Base-by-base conservation (phyloP, 129 eudicot genomes). In the Heracleum sosnowskyi region DNA sequence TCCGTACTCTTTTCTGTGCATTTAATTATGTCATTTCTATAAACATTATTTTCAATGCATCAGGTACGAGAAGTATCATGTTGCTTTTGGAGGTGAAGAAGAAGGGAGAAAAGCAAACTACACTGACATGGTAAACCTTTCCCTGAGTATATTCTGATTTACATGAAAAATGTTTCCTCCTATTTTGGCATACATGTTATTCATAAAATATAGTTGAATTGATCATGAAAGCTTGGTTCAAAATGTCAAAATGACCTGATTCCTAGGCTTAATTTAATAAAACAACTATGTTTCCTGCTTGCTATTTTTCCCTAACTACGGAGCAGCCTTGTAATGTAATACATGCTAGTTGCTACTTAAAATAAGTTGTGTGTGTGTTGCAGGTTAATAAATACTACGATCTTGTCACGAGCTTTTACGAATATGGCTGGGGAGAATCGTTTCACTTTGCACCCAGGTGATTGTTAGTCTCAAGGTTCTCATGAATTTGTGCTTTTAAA, bases 401-500 rank as follows among this genome's bases (percentile, higher is more conserved):
- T 85, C 95, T 96, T 46, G 97, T 84, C 66, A 96, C 99, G 22
- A 96, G 99, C 89, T 96, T 92, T 85, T 96, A 96, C 62, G 99
- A 96, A 84, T 92, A 92, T 87, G 99, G 99, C 62, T 96, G 97
- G 99, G 99, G 99, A 86, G 99, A 96, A 81, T 96, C 99, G 79
- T 96, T 96, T 82, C 99, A 96, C 85, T 92, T 96, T 89, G 99
- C 99, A 28, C 92, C 81, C 75, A 96, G 99, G 99, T 92, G 69
- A 79, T 28, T 62, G 26, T 36, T 33, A 31, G 12, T 33, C 0
- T 66, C 72, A 29, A 41, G 29, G 46, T 69, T 77, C 79, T 55
- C 47, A 26, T 49, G 46, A 31, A 28, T 2, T 66, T 11, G 20
- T 29, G 5, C 33, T 74, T 39, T 5, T n/a, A 11, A 22, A 10